These are phyloP conservation scores for Uncinocarpus reesii DNA, from an alignment of 2,329 filamentous ascomycete genomes.

Conservation along the genomic window DNA sequence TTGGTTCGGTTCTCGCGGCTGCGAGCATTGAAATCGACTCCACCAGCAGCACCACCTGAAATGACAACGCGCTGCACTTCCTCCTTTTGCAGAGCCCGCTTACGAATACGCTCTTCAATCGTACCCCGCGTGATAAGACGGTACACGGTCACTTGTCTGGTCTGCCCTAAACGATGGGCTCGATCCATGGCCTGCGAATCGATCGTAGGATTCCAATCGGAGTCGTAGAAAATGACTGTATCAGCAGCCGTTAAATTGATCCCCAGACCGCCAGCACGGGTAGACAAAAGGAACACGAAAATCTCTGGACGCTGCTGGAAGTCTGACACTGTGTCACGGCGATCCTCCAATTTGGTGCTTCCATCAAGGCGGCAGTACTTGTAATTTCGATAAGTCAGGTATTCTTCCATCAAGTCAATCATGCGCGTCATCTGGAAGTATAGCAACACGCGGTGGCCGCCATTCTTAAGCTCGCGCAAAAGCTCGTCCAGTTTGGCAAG, in stretches of 20 bases:
- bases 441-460: constrained; percentile 81
- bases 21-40: constrained; percentile 93
- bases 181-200: constrained; percentile 99
- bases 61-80: constrained; percentile 97
- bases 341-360: constrained; percentile 92
- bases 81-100: constrained; percentile 94
- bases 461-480: constrained; percentile 79
- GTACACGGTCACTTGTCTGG: constrained; percentile 91
- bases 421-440: constrained; percentile 99
- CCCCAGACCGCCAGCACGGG: constrained; percentile 90
- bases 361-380: constrained; percentile 95
- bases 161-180: constrained; percentile 93
- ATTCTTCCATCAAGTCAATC: constrained; percentile 99
- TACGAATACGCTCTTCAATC: constrained; percentile 95
- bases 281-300: constrained; percentile 93
- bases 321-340: constrained; percentile 88
- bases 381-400: constrained; percentile 96
- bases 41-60: constrained; percentile 67
- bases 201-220: constrained; percentile 98
- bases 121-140: constrained; percentile 93
- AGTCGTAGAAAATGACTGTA: constrained; percentile 99
- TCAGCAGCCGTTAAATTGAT: constrained; percentile 96
- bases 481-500: constrained; percentile 81
- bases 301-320: constrained; percentile 93
- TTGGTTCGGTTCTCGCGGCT: constrained; percentile 87